These are phyloP conservation scores for Streptanthus diversifolius DNA, from an alignment of 345 rosid species.

Conservation along the genomic window DNA sequence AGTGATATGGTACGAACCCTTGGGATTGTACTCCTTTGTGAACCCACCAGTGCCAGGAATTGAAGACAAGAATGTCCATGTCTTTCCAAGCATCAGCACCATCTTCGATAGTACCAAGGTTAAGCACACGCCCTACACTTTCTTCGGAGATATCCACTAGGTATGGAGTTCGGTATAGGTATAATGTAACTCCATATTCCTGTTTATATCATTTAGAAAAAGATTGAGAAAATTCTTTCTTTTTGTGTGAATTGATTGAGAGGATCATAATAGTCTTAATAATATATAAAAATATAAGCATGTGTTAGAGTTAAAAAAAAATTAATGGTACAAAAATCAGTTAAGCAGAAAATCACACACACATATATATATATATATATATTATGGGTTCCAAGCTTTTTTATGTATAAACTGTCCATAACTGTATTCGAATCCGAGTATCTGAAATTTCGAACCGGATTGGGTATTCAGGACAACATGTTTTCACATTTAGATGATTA, in stretches of 20 bases:
- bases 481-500: background rate
- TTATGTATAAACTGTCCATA: background rate
- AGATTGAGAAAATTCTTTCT: background rate
- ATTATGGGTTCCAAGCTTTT: background rate
- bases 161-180: conserved; percentile 73
- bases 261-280: background rate
- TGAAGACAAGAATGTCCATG: conserved; percentile 82
- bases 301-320: too few relatives aligned
- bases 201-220: conserved; percentile 23
- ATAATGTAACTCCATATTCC: conserved; percentile 66
- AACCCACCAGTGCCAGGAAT: conserved; percentile 98
- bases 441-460: background rate
- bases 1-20: conserved; percentile 37
- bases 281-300: background rate
- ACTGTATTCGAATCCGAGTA: background rate
- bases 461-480: background rate
- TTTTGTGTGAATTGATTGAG: background rate
- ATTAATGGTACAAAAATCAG: too few relatives aligned
- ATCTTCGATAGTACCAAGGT: conserved; percentile 51
- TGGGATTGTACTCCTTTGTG: conserved; percentile 62
- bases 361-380: too few relatives aligned
- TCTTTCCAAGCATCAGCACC: conserved; percentile 72
- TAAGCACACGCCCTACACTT: conserved; percentile 58
- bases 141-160: conserved; percentile 70
- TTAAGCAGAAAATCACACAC: too few relatives aligned